These are phyloP conservation scores for Leishmania martiniquensis DNA, from an alignment of 208 protist genomes.

Conservation along the genomic window DNA sequence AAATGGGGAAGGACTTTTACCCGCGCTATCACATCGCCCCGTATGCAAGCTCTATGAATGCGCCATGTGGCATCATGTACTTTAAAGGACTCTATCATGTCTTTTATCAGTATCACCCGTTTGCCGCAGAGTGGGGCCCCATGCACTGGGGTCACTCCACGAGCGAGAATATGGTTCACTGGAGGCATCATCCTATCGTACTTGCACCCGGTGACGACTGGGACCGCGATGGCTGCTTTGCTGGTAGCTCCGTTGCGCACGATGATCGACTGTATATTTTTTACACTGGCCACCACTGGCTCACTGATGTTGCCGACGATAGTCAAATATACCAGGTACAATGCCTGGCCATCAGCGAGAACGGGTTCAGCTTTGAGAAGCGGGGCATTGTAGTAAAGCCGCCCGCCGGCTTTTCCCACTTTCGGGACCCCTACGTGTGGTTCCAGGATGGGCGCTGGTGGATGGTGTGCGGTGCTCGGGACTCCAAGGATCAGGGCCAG, in stretches of 20 bases:
- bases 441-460: slow-evolving; percentile 57
- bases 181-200: slow-evolving; percentile 58
- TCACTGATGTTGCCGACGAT: slow-evolving; percentile 41
- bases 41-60: slow-evolving; percentile 59
- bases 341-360: slow-evolving; percentile 70
- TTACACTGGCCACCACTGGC: slow-evolving; percentile 73
- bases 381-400: slow-evolving; percentile 73
- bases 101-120: slow-evolving; percentile 69
- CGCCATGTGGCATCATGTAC: slow-evolving; percentile 46
- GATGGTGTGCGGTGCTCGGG: slow-evolving; percentile 61
- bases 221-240: slow-evolving; percentile 65
- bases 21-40: slow-evolving; percentile 61
- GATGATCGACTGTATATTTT: slow-evolving; percentile 64
- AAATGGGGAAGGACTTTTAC: slow-evolving; percentile 48
- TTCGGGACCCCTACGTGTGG: slow-evolving; percentile 58
- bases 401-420: slow-evolving; percentile 58
- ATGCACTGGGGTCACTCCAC: slow-evolving; percentile 75
- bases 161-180: slow-evolving; percentile 67
- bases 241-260: slow-evolving; percentile 44
- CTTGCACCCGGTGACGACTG: slow-evolving; percentile 67
- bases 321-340: slow-evolving; percentile 69
- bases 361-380: slow-evolving; percentile 71
- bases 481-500: slow-evolving; percentile 64
- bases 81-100: slow-evolving; percentile 66
- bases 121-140: slow-evolving; percentile 40